phyloP scores from a whole-genome alignment of 2,329 filamentous ascomycete genomes.

The Rhinocladiella similis region DNA sequence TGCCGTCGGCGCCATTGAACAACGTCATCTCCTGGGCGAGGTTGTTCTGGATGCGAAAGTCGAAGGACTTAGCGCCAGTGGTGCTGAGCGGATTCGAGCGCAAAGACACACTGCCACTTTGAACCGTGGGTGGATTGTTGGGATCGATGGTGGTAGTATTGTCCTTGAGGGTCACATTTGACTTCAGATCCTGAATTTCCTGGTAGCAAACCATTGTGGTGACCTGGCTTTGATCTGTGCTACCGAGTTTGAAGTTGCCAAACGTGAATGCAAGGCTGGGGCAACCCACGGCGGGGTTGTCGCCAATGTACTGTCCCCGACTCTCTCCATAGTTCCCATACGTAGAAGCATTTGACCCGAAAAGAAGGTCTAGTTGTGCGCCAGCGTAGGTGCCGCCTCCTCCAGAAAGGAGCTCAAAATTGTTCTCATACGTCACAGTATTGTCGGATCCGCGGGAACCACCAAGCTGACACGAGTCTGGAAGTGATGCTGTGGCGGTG shows the following conservation, averaged over 20 bases:
- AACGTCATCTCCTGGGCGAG: slow-evolving; percentile 24
- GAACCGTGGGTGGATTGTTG: slow-evolving; percentile 12
- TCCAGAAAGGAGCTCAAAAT: slow-evolving; percentile 21
- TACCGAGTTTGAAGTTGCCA: slow-evolving; percentile 23
- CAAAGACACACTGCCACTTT: slow-evolving; percentile 12
- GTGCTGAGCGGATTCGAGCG: slow-evolving; percentile 23
- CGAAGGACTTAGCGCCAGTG: slow-evolving; percentile 22
- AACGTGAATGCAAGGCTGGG: slow-evolving; percentile 29
- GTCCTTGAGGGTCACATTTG: slow-evolving; percentile 23
- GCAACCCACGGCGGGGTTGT: slow-evolving; percentile 29
- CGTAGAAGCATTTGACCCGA: slow-evolving; percentile 23
- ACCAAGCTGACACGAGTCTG: slow-evolving; percentile 24
- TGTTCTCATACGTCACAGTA: slow-evolving; percentile 22
- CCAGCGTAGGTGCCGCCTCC: slow-evolving; percentile 24
- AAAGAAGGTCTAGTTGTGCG: slow-evolving; percentile 26
- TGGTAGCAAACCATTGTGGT: slow-evolving; percentile 30
- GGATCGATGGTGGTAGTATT: slow-evolving; percentile 25
- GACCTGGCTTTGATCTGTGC: slow-evolving; percentile 19
- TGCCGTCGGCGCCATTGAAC: slow-evolving; percentile 20
- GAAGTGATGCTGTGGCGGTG: slow-evolving; percentile 20
- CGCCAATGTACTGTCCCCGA: slow-evolving; percentile 25
- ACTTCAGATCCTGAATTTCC: slow-evolving; percentile 22
- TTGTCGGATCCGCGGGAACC: slow-evolving; percentile 17
- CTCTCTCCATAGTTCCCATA: slow-evolving; percentile 26
- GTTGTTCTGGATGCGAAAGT: slow-evolving; percentile 30